Percentiles rank a stretch among this genome's conserved stretches.
Evolutionary conservation across 2,329 filamentous ascomycete genomes (phyloP).

Genomic region (Teratosphaeria gauchensis): DNA sequence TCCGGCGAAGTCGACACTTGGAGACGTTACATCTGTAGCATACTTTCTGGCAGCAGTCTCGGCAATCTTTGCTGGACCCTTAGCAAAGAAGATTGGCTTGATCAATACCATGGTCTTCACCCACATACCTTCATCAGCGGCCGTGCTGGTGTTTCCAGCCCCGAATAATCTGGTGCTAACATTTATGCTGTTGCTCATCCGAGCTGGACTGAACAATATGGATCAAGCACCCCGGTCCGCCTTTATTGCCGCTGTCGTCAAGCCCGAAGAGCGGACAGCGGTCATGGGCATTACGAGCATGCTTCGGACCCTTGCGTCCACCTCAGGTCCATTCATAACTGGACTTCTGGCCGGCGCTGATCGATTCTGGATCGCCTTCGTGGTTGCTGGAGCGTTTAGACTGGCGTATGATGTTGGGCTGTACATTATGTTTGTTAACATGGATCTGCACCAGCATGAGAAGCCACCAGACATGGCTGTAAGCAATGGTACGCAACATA

Average conservation of each 20-base stretch:
- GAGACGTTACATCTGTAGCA: conserved; percentile 43
- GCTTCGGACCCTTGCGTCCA: conserved; percentile 50
- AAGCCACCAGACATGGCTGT: neutral
- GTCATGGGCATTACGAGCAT: conserved; percentile 61
- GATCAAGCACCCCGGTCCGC: conserved; percentile 58
- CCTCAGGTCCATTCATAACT: conserved; percentile 45
- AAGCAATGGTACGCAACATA: neutral
- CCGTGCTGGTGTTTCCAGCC: conserved; percentile 51
- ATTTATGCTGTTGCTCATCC: conserved; percentile 47
- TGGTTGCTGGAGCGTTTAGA: conserved; percentile 45
- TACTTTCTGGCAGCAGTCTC: conserved; percentile 33
- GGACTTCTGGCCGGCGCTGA: conserved; percentile 45
- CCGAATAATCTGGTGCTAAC: conserved; percentile 44
- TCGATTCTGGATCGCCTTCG: conserved; percentile 53
- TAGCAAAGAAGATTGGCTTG: conserved; percentile 53
- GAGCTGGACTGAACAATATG: conserved; percentile 57
- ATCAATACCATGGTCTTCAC: conserved; percentile 57
- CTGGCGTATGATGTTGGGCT: conserved; percentile 51
- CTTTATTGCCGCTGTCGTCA: conserved; percentile 57
- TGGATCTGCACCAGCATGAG: conserved; percentile 33
- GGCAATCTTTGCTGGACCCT: conserved; percentile 47
- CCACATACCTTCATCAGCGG: conserved; percentile 49
- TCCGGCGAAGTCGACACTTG: conserved; percentile 43
- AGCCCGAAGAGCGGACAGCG: conserved; percentile 55
- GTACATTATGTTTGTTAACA: conserved; percentile 50